phyloP scores from a whole-genome alignment of 2,329 filamentous ascomycete genomes.

The Fusarium nurragi region DNA sequence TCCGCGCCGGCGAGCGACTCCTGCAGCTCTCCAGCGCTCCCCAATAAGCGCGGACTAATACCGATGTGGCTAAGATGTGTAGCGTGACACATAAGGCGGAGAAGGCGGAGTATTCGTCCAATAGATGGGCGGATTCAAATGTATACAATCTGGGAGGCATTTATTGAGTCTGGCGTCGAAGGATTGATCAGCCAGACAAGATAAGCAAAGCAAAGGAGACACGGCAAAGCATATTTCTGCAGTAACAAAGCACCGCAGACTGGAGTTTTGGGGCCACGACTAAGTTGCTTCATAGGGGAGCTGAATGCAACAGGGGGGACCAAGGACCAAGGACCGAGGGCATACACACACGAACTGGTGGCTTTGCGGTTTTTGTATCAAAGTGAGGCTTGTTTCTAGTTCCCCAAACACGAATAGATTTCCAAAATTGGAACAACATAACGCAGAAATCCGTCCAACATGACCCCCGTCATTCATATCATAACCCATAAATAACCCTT shows the following conservation, averaged over 20 bases:
- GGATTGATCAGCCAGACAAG: slow-evolving; percentile 8
- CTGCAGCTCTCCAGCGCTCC: slow-evolving; percentile 58
- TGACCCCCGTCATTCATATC: background rate
- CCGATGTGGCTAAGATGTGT: slow-evolving; percentile 9
- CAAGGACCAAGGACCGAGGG: slow-evolving; percentile 16
- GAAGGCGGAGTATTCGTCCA: slow-evolving; percentile 19
- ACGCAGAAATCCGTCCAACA: background rate
- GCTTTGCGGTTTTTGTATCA: slow-evolving; percentile 26
- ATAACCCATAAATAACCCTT: background rate
- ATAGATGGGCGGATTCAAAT: slow-evolving; percentile 14
- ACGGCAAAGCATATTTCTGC: slow-evolving; percentile 32
- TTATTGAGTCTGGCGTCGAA: slow-evolving; percentile 25
- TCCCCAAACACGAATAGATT: slow-evolving; percentile 35
- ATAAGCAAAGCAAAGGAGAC: background rate
- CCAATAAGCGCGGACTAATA: slow-evolving; percentile 35
- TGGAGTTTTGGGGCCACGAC: slow-evolving; percentile 37
- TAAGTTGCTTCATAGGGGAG: slow-evolving; percentile 23
- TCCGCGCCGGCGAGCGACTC: slow-evolving; percentile 67
- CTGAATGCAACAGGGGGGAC: slow-evolving; percentile 22
- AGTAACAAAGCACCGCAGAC: slow-evolving; percentile 37
- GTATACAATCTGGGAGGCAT: slow-evolving; percentile 36
- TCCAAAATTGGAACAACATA: slow-evolving; percentile 26
- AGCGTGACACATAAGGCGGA: slow-evolving; percentile 26
- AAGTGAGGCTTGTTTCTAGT: slow-evolving; percentile 27
- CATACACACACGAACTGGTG: slow-evolving; percentile 10